Conservation (phyloP, 2,329 filamentous ascomycete species). For the Fusarium clavum region DNA sequence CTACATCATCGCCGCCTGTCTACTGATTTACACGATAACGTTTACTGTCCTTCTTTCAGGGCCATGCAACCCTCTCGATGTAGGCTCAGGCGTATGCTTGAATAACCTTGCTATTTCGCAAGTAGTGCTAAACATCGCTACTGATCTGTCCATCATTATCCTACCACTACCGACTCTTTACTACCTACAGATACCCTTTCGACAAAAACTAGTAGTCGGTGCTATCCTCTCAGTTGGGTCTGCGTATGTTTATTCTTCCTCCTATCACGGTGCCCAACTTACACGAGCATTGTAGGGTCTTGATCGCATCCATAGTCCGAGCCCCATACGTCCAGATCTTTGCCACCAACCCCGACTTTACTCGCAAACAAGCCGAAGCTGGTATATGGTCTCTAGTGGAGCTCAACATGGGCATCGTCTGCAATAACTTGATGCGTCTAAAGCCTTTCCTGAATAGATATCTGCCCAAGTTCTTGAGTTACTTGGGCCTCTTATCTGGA, state of each 20-base stretch:
- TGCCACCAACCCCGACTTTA: background rate
- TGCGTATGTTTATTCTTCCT: background rate
- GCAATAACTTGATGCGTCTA: background rate
- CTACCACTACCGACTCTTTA: background rate
- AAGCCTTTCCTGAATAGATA: background rate
- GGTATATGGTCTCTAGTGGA: slow-evolving; percentile 3
- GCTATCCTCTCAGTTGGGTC: background rate
- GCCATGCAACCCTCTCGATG: background rate
- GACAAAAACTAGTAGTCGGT: background rate
- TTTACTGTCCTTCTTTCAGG: background rate
- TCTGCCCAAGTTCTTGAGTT: background rate
- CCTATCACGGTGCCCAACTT: no score
- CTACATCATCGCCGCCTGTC: background rate
- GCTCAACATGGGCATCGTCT: slow-evolving; percentile 4
- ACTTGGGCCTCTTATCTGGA: background rate
- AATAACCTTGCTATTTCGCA: background rate
- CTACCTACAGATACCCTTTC: background rate
- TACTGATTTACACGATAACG: background rate
- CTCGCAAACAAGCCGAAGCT: slow-evolving; percentile 1
- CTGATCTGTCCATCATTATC: background rate
- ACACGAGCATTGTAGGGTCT: no score
- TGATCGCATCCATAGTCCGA: slow-evolving; percentile 1
- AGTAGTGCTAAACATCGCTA: background rate
- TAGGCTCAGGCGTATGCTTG: background rate
- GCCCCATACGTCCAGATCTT: slow-evolving; percentile 1